phyloP scores from a whole-genome alignment of 2,329 filamentous ascomycete species.

The Aspergillus aculeatinus region DNA sequence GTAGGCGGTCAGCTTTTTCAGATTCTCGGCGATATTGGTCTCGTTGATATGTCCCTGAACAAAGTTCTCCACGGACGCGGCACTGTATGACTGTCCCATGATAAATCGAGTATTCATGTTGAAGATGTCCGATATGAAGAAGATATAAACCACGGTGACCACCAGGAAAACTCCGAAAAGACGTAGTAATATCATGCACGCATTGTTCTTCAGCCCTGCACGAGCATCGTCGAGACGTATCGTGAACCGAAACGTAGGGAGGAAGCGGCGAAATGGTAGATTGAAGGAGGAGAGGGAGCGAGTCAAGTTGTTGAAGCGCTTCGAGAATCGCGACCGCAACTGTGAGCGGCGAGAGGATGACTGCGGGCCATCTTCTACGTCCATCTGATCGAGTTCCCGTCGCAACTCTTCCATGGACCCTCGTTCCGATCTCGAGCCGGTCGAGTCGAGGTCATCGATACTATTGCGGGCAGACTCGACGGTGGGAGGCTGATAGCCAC shows the following conservation, averaged over 20 bases:
- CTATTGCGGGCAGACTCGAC: slow-evolving; percentile 74
- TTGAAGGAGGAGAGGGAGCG: slow-evolving; percentile 59
- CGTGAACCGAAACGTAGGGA: slow-evolving; percentile 42
- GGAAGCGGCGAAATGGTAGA: slow-evolving; percentile 50
- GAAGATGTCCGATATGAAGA: slow-evolving; percentile 85
- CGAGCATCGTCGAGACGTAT: slow-evolving; percentile 38
- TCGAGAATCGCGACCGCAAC: slow-evolving; percentile 53
- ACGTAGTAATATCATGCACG: slow-evolving; percentile 69
- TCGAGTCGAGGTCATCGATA: slow-evolving; percentile 57
- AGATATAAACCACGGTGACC: slow-evolving; percentile 73
- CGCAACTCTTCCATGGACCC: slow-evolving; percentile 65
- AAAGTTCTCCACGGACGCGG: slow-evolving; percentile 75
- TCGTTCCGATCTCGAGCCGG: slow-evolving; percentile 53
- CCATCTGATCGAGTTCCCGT: slow-evolving; percentile 84
- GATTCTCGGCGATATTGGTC: slow-evolving; percentile 66
- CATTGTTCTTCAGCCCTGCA: slow-evolving; percentile 46
- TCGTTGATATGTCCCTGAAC: slow-evolving; percentile 72
- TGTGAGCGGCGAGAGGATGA: slow-evolving; percentile 35
- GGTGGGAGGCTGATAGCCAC: slow-evolving; percentile 74
- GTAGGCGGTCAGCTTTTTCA: slow-evolving; percentile 76
- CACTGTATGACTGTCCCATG: slow-evolving; percentile 71
- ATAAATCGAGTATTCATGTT: slow-evolving; percentile 63
- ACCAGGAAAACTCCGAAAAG: slow-evolving; percentile 74
- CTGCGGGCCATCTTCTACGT: slow-evolving; percentile 65
- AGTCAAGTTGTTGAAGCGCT: slow-evolving; percentile 56